Evolutionary conservation across 306 rosid genomes (phyloP), one percentile per base, ranked within the genome.

Genomic region (Purshia tridentata): DNA sequence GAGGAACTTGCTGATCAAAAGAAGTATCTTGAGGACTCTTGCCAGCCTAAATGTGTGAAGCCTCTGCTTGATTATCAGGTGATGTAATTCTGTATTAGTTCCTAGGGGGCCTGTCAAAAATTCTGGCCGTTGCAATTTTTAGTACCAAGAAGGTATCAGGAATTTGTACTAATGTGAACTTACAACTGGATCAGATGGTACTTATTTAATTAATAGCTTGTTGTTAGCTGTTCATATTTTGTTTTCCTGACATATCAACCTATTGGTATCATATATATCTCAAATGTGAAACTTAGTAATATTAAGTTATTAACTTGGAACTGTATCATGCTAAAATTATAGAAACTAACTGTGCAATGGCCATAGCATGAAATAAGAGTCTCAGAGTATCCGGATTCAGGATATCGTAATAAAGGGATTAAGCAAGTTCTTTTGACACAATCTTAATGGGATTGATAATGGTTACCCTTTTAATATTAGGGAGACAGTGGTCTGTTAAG

Each of bases 11-110:
- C 35, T 29, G 35, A 29, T 1, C 35, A 29, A 29, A 29, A 29
- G 35, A 29, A 29, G 35, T 29, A 29, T 29, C 35, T 29, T 1
- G 35, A 29, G 35, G 35, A 29, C 35, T 29, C 35, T 29, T 29
- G 35, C 35, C 2, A 29, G 35, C 35, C 35, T 29, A 29, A 3
- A 29, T 29, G 35, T 29, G 35, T 29, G 35, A 29, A 1, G 35
- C 35, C 35, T 29, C 35, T 29, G 35, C 35, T 29, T 55, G 60
- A 55, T 18, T 55, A 55, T 55, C 60, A 55, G 60, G 72, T 68
- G 13, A 68, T 68, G 46, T 66, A 23, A 23, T 66, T 8, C 8
- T 47, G 20, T 47, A 0, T 66, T 22, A 0, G 15, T 23, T 57
- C 14, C n/a, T 57, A 20, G 22, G 9, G 8, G 41, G 18, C 3